phyloP scores from a whole-genome alignment of 2,329 filamentous ascomycete species.

The Clarireedia hainanense region DNA sequence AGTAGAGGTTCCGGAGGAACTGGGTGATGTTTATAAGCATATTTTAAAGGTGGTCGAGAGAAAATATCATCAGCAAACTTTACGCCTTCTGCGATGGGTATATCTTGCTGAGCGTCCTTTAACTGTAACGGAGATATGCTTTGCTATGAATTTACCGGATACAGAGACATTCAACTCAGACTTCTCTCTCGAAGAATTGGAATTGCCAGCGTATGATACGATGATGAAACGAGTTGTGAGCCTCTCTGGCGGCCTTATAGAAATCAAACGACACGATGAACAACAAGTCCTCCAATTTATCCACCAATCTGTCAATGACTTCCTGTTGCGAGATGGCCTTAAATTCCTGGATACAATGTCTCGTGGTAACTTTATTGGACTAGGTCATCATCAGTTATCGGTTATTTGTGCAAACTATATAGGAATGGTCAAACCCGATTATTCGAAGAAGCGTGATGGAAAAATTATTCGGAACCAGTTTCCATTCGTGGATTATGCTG shows the following conservation, averaged over 20 bases:
- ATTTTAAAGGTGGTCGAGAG: no score
- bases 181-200: background rate
- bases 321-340: constrained; percentile 28
- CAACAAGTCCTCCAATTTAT: constrained; percentile 31
- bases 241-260: constrained; percentile 13
- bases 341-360: background rate
- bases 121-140: background rate
- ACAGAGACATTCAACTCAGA: constrained; percentile 1
- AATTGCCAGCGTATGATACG: background rate
- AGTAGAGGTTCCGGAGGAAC: no score
- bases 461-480: background rate
- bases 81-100: no score
- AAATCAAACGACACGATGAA: background rate
- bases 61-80: no score
- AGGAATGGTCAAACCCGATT: constrained; percentile 3
- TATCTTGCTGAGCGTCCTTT: no score
- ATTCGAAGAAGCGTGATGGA: background rate
- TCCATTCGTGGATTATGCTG: constrained; percentile 8
- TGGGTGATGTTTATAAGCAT: no score
- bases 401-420: constrained; percentile 12
- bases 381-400: constrained; percentile 10
- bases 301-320: constrained; percentile 31
- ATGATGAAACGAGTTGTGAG: constrained; percentile 11
- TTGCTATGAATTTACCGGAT: background rate
- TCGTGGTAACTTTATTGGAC: constrained; percentile 6